phyloP scores from a whole-genome alignment of 441 rosid genomes.

The Pelargonium fulgidum region DNA sequence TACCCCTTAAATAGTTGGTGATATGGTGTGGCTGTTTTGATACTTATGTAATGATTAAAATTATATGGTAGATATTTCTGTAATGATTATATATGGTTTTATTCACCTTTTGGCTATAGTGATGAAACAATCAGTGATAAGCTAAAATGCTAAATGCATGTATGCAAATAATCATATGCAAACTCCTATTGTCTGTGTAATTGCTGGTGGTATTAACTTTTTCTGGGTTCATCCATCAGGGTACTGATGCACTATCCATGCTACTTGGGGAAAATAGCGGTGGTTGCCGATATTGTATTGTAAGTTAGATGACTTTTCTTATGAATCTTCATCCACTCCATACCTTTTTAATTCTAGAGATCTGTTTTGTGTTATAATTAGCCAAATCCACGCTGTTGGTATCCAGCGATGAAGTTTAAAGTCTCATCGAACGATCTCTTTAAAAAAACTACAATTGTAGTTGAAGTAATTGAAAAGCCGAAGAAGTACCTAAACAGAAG shows the following conservation, averaged over 20 bases:
- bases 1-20: no score
- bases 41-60: neutral
- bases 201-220: conserved; percentile 15
- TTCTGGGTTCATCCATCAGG: conserved; percentile 36
- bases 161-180: neutral
- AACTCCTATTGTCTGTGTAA: neutral
- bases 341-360: conserved; percentile 15
- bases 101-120: neutral
- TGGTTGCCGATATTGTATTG: conserved; percentile 77
- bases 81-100: neutral
- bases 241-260: conserved; percentile 23
- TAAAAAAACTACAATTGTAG: conserved; percentile 51
- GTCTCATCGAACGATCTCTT: conserved; percentile 57
- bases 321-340: conserved; percentile 16
- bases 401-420: conserved; percentile 75
- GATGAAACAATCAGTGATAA: neutral
- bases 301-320: conserved; percentile 36
- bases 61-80: neutral
- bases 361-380: conserved; percentile 28
- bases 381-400: conserved; percentile 46
- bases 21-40: no score
- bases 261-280: conserved; percentile 24
- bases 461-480: conserved; percentile 50
- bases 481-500: conserved; percentile 33
- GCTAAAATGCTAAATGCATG: conserved; percentile 9